Evolutionary conservation across 2,329 filamentous ascomycete genomes (phyloP), one percentile per base, ranked within the genome.

Genomic region (Calonectria montana): DNA sequence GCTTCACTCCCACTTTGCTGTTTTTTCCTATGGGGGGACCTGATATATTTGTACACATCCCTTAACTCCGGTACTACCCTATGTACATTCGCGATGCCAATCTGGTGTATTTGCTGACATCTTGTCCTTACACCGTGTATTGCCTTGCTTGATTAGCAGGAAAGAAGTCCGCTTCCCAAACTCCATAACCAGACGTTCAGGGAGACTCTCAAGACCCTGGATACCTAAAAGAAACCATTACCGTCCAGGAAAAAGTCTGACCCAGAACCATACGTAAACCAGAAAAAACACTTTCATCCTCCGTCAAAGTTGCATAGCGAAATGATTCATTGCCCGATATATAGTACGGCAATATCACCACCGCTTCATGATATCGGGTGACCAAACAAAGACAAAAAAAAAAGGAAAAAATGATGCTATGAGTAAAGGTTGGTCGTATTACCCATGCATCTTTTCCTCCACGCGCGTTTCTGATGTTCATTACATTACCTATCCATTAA

Each of bases 401-500:
- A 57, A 47, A 48, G 37, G 47, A 69, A n/a, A n/a, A n/a, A n/a
- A n/a, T n/a, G 65, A 67, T 63, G 55, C 65, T 53, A 55, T 61
- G 65, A 59, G 57, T 41, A 72, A 53, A 55, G 50, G 39, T 29
- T 43, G 25, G 6, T n/a, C 29, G 50, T 23, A 8, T 12, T 23
- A 27, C 37, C 61, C 5, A 21, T 53, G 35, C 12, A 21, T 25
- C n/a, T 25, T 29, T 16, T 45, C n/a, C n/a, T 31, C 55, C 47
- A 65, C 69, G 29, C 23, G 53, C 35, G 67, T 55, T 37, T 63
- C 71, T 68, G 35, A 70, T 53, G 66, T 47, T 63, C 48, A 43
- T 77, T 74, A 72, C 48, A 43, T 77, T 74, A 72, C 50, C 61
- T 63, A 35, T 70, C 57, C 75, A 66, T 70, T 64, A 13, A n/a